A percentile compares a stretch with the other conserved stretches of the same genome.
Conservation (phyloP, 2,329 filamentous ascomycete species). For the Penicillium glabrum region DNA sequence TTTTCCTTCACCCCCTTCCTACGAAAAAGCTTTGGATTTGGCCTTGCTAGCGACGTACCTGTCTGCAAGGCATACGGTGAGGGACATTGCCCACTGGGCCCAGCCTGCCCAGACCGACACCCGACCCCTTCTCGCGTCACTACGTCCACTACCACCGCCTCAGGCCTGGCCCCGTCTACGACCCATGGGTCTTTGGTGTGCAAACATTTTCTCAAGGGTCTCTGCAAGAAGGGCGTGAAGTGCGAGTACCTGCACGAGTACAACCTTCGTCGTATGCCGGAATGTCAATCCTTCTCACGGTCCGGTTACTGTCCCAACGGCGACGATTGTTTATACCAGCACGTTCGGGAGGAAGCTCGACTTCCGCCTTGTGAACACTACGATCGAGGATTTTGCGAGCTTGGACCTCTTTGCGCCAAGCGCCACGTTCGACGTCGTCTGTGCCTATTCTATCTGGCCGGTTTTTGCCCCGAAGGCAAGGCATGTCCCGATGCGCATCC, state of each 20-base stretch:
- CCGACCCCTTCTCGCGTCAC: slow-evolving; percentile 48
- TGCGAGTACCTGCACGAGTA: slow-evolving; percentile 99
- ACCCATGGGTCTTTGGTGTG: slow-evolving; percentile 70
- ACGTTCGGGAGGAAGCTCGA: slow-evolving; percentile 80
- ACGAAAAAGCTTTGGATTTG: slow-evolving; percentile 78
- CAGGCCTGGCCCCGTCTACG: slow-evolving; percentile 40
- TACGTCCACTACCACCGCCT: slow-evolving; percentile 45
- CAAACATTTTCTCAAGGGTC: slow-evolving; percentile 96
- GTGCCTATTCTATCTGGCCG: slow-evolving; percentile 84
- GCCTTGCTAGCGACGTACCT: slow-evolving; percentile 74
- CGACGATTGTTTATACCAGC: slow-evolving; percentile 91
- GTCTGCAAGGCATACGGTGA: slow-evolving; percentile 83
- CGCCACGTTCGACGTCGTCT: slow-evolving; percentile 81
- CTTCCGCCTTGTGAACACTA: slow-evolving; percentile 85
- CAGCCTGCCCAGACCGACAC: slow-evolving; percentile 83
- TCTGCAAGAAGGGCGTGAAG: slow-evolving; percentile 95
- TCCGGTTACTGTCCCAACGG: slow-evolving; percentile 96
- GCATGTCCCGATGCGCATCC: slow-evolving; percentile 80
- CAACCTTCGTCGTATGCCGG: slow-evolving; percentile 96
- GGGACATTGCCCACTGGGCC: slow-evolving; percentile 83
- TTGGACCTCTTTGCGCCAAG: slow-evolving; percentile 83
- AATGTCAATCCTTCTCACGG: slow-evolving; percentile 93
- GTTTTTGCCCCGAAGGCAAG: slow-evolving; percentile 85
- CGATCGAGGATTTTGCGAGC: slow-evolving; percentile 88
- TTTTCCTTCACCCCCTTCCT: slow-evolving; percentile 89